Evolutionary conservation across 2,329 filamentous ascomycete genomes (phyloP).

Genomic region (Hypoxylon rubiginosum): DNA sequence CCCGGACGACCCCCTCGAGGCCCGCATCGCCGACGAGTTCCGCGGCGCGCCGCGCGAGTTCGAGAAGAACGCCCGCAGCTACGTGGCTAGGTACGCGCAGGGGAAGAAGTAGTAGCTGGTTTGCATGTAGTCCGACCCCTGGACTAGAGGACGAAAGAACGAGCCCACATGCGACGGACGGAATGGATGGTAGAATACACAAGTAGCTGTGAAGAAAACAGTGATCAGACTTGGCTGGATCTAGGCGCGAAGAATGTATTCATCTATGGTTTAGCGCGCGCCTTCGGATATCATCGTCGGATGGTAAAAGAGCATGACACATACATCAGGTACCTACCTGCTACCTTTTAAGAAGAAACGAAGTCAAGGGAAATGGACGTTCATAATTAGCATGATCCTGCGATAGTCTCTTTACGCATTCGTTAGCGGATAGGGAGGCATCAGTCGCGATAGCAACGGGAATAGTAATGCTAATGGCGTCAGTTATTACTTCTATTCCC

Average conservation of each 20-base stretch:
- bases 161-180: neutral
- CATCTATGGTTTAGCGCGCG: neutral
- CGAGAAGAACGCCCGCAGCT: constrained; percentile 80
- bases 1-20: constrained; percentile 90
- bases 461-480: neutral
- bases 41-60: constrained; percentile 76
- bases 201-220: neutral
- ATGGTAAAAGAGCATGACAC: neutral
- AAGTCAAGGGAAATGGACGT: neutral
- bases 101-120: too few species aligned
- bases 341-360: neutral
- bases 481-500: too few species aligned
- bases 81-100: constrained; percentile 80
- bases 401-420: neutral
- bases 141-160: neutral
- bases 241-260: neutral
- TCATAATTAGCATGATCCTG: neutral
- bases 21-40: constrained; percentile 87
- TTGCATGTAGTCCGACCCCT: neutral
- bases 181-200: neutral
- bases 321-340: neutral
- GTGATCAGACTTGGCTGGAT: neutral
- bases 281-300: neutral
- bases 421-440: neutral
- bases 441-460: neutral